Conservation (phyloP, 2,329 filamentous ascomycete species). For the Nothophaeocryptopus gaeumannii region DNA sequence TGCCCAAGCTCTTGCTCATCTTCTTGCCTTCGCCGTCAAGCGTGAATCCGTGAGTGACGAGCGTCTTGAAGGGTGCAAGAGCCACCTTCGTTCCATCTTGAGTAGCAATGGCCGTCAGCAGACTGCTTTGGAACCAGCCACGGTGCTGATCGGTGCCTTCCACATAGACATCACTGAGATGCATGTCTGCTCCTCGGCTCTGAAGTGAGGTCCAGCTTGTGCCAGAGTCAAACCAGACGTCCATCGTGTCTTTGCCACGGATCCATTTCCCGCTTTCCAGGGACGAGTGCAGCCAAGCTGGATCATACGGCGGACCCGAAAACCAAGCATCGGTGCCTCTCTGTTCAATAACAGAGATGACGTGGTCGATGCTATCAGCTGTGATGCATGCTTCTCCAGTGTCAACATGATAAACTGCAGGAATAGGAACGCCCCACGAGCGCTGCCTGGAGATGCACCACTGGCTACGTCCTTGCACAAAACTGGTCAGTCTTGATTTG, state of each 20-base stretch:
- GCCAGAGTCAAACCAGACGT: conserved; percentile 99
- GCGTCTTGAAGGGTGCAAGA: conserved; percentile 72
- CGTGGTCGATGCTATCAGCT: conserved; percentile 74
- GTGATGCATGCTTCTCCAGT: conserved; percentile 69
- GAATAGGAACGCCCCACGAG: conserved; percentile 95
- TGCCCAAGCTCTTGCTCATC: conserved; percentile 97
- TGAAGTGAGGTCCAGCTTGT: conserved; percentile 74
- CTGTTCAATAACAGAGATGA: conserved; percentile 72
- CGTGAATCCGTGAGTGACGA: conserved; percentile 96
- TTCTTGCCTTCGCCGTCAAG: conserved; percentile 88
- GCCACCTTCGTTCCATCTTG: conserved; percentile 44
- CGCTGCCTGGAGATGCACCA: conserved; percentile 98
- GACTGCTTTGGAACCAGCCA: conserved; percentile 96
- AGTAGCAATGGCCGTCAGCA: conserved; percentile 78
- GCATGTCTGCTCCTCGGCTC: conserved; percentile 33
- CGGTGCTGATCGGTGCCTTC: conserved; percentile 96
- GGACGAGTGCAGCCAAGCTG: conserved; percentile 69
- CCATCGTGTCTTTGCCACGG: conserved; percentile 92
- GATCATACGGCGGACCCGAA: conserved; percentile 73
- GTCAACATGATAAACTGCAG: conserved; percentile 72
- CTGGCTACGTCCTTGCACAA: conserved; percentile 81
- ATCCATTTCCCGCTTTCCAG: conserved; percentile 59
- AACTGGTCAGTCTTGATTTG: conserved; percentile 73
- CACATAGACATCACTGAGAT: conserved; percentile 79
- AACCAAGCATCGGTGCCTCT: conserved; percentile 93